Percentiles rank a stretch among this genome's conserved stretches.
Conservation (phyloP, 306 rosid species). For the Dalbergia cochinchinensis region DNA sequence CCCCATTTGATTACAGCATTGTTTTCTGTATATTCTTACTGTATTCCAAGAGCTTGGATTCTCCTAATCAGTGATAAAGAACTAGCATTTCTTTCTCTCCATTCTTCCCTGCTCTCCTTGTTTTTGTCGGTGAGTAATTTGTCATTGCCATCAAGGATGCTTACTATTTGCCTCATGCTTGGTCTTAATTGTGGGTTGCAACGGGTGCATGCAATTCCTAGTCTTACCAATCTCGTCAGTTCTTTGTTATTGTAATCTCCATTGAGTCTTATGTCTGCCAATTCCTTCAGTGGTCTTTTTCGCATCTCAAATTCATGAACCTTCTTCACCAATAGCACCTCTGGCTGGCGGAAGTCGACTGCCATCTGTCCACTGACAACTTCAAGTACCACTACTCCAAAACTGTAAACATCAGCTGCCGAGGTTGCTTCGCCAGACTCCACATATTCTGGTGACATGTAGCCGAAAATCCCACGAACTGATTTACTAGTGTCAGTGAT, state of each 20-base stretch:
- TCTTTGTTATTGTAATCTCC: conserved; percentile 73
- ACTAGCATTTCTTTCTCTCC: conserved; percentile 68
- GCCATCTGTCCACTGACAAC: conserved; percentile 83
- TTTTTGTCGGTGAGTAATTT: conserved; percentile 49
- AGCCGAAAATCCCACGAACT: conserved; percentile 86
- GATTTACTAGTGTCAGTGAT: conserved; percentile 52
- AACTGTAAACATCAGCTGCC: conserved; percentile 84
- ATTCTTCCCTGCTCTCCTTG: conserved; percentile 73
- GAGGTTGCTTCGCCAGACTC: conserved; percentile 78
- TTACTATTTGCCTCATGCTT: conserved; percentile 79
- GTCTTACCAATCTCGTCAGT: conserved; percentile 65
- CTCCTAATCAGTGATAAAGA: conserved; percentile 75
- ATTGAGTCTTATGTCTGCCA: conserved; percentile 71
- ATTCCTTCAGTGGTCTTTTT: conserved; percentile 69
- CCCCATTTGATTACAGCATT: neutral
- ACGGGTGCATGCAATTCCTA: conserved; percentile 79
- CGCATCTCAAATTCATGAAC: conserved; percentile 69
- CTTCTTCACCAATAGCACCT: conserved; percentile 81
- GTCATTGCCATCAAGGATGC: conserved; percentile 84
- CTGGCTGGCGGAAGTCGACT: conserved; percentile 86
- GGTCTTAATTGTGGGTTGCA: conserved; percentile 74
- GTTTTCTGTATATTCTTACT: conserved; percentile 50
- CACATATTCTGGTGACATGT: conserved; percentile 88
- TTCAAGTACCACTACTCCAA: conserved; percentile 91
- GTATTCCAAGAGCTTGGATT: conserved; percentile 95